Base-by-base conservation (phyloP, 352 stramenopile genomes). In the Globisporangium nunn region DNA sequence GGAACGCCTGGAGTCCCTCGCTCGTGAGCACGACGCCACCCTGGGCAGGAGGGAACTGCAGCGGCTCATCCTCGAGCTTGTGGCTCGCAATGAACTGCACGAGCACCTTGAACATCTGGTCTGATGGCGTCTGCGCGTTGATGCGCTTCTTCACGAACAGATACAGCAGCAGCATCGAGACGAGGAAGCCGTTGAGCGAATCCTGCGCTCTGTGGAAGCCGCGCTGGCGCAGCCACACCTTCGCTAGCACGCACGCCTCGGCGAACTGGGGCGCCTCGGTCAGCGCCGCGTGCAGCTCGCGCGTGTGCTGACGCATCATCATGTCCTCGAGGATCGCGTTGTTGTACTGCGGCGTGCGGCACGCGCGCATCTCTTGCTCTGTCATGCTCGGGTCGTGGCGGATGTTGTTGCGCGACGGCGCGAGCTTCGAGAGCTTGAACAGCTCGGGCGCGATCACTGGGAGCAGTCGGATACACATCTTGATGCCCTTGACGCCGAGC, bases 271-370 rank as follows among this genome's bases (percentile, higher is more conserved):
- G 68, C 1, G 76, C 89, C 47, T 87, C 75, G 28, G 78, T 78
- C 18, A 82, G 59, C 33, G 70, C 74, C 1, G 70, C 63, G 58
- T 96, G 86, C 12, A 97, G 78, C 48, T 91, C 79, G 35, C 80
- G 65, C 33, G 91, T 89, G 61, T 96, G 89, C 30, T 84, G 69
- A 2, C 75, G 75, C 44, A 94, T 64, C 68, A 84, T 75, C 83
- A 96, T 92, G 60, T 97, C 89, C 59, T 97, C 89, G n/a, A 97
- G 60, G 18, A 97, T 88, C 5, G 79, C 70, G 56, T 91, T 96
- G 67, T 96, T 96, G 81, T 97, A 96, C 47, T 81, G 71, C 18
- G 89, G 89, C 8, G 87, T 96, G 50, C 72, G 72, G 59, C 79
- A 84, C 44, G 72, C 61, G 56, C 72, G 75, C 71, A 86, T 87